A percentile compares a stretch with the other conserved stretches of the same genome.
Conservation (phyloP, 2,329 filamentous ascomycete genomes). For the Pyricularia pennisetigena region DNA sequence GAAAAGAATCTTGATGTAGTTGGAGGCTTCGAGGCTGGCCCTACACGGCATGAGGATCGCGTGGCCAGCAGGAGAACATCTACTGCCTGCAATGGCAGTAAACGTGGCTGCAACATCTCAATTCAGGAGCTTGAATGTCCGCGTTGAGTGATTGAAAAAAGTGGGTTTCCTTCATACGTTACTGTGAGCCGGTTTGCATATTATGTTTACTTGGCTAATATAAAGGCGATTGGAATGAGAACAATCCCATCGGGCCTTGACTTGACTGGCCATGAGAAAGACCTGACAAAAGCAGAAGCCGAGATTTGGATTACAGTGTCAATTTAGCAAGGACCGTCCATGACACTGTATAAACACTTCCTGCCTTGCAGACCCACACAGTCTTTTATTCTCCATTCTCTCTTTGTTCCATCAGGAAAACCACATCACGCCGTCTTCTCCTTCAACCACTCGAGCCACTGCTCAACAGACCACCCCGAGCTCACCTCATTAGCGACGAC, state of each 20-base stretch:
- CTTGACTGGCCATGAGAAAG: neutral
- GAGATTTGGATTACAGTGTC: neutral
- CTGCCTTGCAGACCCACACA: neutral
- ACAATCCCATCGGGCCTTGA: neutral
- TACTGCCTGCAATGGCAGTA: neutral
- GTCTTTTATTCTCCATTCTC: neutral
- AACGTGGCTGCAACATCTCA: neutral
- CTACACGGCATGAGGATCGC: neutral
- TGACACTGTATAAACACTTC: neutral
- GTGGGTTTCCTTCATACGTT: neutral
- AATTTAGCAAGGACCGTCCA: neutral
- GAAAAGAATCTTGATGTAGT: neutral
- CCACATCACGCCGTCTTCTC: slow-evolving; percentile 34
- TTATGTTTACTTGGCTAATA: neutral
- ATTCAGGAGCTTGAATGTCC: neutral
- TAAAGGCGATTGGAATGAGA: neutral
- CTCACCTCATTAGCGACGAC: slow-evolving; percentile 71
- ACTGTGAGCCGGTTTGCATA: neutral
- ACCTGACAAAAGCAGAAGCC: neutral
- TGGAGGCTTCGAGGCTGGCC: neutral
- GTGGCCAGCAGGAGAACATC: neutral
- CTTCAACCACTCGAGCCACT: slow-evolving; percentile 79
- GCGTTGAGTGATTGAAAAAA: neutral
- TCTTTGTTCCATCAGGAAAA: too few relatives aligned
- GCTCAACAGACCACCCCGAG: slow-evolving; percentile 65